A percentile compares a stretch with the other conserved stretches of the same genome.
Conservation (phyloP, 192 early-diverging fungal genomes). For the Coemansia furcata region DNA sequence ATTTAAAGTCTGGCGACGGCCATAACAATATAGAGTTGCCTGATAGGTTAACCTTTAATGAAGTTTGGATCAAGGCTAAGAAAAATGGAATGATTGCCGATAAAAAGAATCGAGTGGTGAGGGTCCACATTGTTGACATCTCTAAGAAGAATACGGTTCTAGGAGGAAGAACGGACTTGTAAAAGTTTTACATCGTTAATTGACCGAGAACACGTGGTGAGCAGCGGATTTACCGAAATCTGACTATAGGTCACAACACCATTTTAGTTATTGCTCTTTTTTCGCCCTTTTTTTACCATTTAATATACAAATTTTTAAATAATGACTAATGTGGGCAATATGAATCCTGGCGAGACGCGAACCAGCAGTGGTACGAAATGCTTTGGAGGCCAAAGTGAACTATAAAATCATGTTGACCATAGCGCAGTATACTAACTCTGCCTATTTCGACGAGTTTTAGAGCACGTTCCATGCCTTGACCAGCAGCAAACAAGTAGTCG, state of each 20-base stretch:
- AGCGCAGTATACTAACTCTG: neutral
- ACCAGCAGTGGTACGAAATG: neutral
- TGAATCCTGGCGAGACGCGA: neutral
- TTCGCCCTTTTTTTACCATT: neutral
- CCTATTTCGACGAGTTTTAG: neutral
- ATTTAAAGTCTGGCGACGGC: neutral
- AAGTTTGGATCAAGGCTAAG: neutral
- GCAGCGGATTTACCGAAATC: neutral
- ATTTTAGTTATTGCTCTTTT: neutral
- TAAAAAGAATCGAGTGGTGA: neutral
- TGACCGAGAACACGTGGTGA: neutral
- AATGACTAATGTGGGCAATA: neutral
- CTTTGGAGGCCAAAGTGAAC: neutral
- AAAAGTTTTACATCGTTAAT: neutral
- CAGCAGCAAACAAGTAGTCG: constrained; percentile 27
- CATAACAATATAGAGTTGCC: neutral
- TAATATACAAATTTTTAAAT: neutral
- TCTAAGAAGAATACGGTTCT: neutral
- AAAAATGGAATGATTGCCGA: neutral
- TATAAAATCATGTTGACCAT: neutral
- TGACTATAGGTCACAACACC: neutral
- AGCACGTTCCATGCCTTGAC: constrained; percentile 5
- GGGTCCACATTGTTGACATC: neutral
- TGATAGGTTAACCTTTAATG: neutral
- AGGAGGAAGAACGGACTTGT: neutral